These are phyloP conservation scores for Prosopis cineraria DNA, from an alignment of 306 rosid species.

Conservation along the genomic window DNA sequence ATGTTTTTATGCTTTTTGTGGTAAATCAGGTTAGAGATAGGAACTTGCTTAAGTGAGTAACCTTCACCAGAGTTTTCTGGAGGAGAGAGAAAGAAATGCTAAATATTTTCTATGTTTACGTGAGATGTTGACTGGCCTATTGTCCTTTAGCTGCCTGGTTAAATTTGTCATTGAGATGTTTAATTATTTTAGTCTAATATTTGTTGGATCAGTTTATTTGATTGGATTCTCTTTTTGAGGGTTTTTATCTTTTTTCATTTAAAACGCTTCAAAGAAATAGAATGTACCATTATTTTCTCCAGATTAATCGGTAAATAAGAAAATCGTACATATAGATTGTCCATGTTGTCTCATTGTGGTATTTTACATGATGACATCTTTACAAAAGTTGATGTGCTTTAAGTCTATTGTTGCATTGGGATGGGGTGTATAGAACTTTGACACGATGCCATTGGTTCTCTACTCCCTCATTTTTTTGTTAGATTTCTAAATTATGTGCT, in stretches of 20 bases:
- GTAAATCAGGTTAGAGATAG: background rate
- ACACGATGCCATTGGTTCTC: constrained; percentile 1
- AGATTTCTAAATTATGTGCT: background rate
- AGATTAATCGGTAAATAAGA: constrained; percentile 11
- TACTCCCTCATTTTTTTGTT: background rate
- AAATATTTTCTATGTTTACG: background rate
- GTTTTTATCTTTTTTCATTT: background rate
- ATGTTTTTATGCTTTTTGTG: background rate
- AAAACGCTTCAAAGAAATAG: constrained; percentile 1
- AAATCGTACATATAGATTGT: constrained; percentile 13
- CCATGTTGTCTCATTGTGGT: background rate
- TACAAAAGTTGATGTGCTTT: constrained; percentile 10
- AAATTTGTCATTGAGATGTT: constrained; percentile 6
- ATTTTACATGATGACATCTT: background rate
- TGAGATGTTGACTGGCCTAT: background rate
- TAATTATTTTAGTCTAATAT: background rate
- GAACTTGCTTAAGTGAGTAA: background rate
- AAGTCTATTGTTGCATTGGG: background rate
- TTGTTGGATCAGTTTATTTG: constrained; percentile 14
- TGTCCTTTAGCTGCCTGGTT: background rate
- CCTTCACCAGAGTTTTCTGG: background rate
- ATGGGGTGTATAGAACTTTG: constrained; percentile 12
- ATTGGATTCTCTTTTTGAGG: constrained; percentile 3
- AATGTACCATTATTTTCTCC: constrained; percentile 6
- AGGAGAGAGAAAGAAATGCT: background rate